phyloP scores from a whole-genome alignment of 306 rosid genomes.

The Dalbergia cultrata region DNA sequence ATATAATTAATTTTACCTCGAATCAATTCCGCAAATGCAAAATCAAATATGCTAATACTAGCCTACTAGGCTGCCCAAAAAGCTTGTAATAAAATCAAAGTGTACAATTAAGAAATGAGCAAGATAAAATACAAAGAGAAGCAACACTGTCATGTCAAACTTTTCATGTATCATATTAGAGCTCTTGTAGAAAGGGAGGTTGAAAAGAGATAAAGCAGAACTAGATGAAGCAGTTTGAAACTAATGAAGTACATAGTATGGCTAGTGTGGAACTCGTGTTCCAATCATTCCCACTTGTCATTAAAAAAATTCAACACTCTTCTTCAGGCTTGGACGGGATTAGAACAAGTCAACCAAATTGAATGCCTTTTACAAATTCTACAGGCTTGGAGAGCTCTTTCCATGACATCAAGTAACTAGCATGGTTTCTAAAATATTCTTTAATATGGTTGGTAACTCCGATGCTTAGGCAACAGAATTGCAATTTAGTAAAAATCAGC shows the following conservation, averaged over 20 bases:
- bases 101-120: slow-evolving; percentile 7
- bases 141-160: not conserved
- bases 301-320: slow-evolving; percentile 39
- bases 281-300: slow-evolving; percentile 66
- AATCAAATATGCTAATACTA: not conserved
- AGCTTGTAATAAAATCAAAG: slow-evolving; percentile 2
- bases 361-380: slow-evolving; percentile 76
- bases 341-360: slow-evolving; percentile 88
- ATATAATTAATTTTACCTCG: too few species aligned
- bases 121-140: slow-evolving; percentile 33
- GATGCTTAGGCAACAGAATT: slow-evolving; percentile 39
- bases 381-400: slow-evolving; percentile 71
- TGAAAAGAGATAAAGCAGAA: slow-evolving; percentile 22
- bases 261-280: slow-evolving; percentile 6
- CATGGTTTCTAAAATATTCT: slow-evolving; percentile 90
- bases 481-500: slow-evolving; percentile 49
- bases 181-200: not conserved
- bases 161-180: slow-evolving; percentile 27
- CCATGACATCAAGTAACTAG: slow-evolving; percentile 87
- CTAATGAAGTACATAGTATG: slow-evolving; percentile 20
- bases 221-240: slow-evolving; percentile 33
- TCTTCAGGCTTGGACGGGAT: slow-evolving; percentile 9
- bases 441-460: slow-evolving; percentile 43
- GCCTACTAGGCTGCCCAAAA: slow-evolving; percentile 13
- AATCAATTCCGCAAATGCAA: too few species aligned